Evolutionary conservation across 139 green algal genomes (phyloP).

Genomic region (Chlorella sp.): DNA sequence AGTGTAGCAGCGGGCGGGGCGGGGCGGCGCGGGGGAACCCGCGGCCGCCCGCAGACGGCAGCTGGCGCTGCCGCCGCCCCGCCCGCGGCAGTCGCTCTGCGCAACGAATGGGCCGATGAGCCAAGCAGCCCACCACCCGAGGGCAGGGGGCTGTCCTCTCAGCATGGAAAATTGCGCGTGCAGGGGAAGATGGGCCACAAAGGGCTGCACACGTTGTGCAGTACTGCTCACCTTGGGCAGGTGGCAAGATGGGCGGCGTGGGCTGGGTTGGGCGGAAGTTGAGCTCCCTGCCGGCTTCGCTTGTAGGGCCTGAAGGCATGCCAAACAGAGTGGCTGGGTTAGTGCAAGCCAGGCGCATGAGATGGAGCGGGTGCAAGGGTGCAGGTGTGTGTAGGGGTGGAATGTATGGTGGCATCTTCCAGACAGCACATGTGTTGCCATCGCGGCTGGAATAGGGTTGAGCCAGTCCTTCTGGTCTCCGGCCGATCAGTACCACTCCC

Average conservation of each 20-base stretch:
- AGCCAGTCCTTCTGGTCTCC: too few relatives aligned
- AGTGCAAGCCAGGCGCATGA: too few relatives aligned
- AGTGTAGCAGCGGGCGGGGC: not conserved
- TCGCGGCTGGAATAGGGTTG: too few relatives aligned
- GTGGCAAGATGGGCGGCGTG: too few relatives aligned
- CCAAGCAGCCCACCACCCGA: not conserved
- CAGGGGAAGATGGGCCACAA: not conserved
- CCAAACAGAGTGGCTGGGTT: too few relatives aligned
- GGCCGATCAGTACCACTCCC: too few relatives aligned
- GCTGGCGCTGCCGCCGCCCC: conserved; percentile 16
- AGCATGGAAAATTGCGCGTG: conserved; percentile 43
- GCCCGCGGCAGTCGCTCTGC: conserved; percentile 14
- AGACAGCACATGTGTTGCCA: too few relatives aligned
- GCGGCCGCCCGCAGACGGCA: not conserved
- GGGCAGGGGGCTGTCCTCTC: not conserved
- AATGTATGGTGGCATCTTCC: too few relatives aligned
- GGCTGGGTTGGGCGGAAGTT: not conserved
- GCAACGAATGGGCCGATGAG: conserved; percentile 40
- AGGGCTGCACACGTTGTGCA: not conserved
- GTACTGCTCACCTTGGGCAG: not conserved
- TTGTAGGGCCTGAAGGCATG: not conserved
- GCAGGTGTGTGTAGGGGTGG: too few relatives aligned
- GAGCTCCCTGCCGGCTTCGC: not conserved
- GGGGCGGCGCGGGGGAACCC: not conserved
- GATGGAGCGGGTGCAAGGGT: too few relatives aligned